Percentiles rank a stretch among this genome's conserved stretches.
These are phyloP conservation scores for Fraxinus anomala DNA, from an alignment of 257 asterid species.

Conservation along the genomic window DNA sequence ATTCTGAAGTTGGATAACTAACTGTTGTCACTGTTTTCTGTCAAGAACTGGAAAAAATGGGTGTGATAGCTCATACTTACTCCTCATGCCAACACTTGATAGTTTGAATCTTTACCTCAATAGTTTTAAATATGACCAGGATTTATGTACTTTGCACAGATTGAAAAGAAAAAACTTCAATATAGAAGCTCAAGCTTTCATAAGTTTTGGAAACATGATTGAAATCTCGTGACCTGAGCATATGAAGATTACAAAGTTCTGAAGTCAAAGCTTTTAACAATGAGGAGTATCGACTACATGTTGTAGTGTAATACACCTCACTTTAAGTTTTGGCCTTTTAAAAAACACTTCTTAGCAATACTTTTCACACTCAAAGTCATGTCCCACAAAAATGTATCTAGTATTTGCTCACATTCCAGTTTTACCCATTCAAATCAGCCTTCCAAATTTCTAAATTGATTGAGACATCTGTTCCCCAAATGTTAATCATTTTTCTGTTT, in stretches of 20 bases:
- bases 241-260: neutral
- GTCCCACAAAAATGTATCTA: neutral
- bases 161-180: no score
- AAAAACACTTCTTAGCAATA: neutral
- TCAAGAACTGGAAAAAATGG: constrained; percentile 4
- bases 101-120: neutral
- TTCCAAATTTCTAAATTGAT: neutral
- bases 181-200: neutral
- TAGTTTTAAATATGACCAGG: neutral
- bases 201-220: neutral
- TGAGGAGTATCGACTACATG: neutral
- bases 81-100: neutral
- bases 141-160: neutral
- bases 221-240: neutral
- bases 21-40: neutral
- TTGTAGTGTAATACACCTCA: neutral
- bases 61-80: neutral
- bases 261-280: neutral
- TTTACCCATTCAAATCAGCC: neutral
- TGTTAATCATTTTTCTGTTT: neutral
- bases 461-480: neutral
- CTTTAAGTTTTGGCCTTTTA: neutral
- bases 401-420: neutral
- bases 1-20: neutral
- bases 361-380: neutral